Base-by-base conservation (phyloP, 306 rosid genomes). In the Vicia sativa region DNA sequence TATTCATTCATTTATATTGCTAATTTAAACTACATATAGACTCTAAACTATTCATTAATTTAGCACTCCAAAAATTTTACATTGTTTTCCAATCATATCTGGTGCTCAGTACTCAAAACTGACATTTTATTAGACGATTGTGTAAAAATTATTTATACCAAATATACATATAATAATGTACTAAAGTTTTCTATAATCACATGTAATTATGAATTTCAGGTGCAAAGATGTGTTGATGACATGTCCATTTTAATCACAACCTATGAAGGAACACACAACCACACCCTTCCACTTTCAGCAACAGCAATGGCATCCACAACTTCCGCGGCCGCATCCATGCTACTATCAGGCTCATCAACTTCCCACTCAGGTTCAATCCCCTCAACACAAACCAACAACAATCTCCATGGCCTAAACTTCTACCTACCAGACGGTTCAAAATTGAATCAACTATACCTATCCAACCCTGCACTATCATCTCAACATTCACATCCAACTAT, bases 241-340 rank as follows among this genome's bases (percentile, higher is more conserved):
- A 83, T 85, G 85, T 82, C 99, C 7, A 86, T 95, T 76, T 76
- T 95, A 57, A 81, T 87, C 68, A 90, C 89, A 9, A 95, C 97
- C 35, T 95, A 88, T 11, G 99, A 95, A 84, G 99, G 99, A 45
- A 74, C 83, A n/a, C 99, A 95, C 80, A 88, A 87, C 82, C 99
- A 95, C 78, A 90, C 83, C 11, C 95, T 95, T 50, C 87, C 99
- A 2, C 83, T 84, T 12, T 72, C 99, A 48, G 97, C 99, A 28
- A 90, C 90, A 1, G 95, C 92, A 3, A 95, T 91, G 95, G 99
- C 99, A 25, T 95, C 99, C 81, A 87, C 96, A 50, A 95, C 97
- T 56, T 88, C 99, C 0, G 99, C 99, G 0, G 99, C 99, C 0
- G 97, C 89, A 25, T 85, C 97, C 26, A 90, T 95, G 97, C 81